Evolutionary conservation across 805 yeast genomes (phyloP), one percentile per base, ranked within the genome.

Genomic region (Sugiyamaella smithiae): DNA sequence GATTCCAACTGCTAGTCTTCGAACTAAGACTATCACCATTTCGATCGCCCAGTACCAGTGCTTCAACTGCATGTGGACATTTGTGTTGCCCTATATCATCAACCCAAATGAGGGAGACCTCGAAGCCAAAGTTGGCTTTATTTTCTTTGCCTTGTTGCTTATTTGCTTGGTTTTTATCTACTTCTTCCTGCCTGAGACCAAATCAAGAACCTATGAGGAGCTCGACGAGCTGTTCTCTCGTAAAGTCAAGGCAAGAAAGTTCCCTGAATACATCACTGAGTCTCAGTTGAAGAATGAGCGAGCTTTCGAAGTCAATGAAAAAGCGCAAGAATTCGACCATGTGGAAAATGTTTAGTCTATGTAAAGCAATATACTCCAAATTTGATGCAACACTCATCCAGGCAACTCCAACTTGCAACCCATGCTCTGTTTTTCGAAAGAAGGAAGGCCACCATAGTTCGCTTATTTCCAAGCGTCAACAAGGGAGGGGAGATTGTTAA

Each of bases 171-270:
- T 42, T 3, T 36, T 42, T 3, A n/a, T 48, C 12, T 72, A 66
- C 61, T 71, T 76, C 59, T 74, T 73, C 38, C 65, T 79, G 46
- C 85, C 86, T 7, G 86, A 81, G 61, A 76, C 82, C 26, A 70
- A 70, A 53, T 74, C 72, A 41, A 71, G 81, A 62, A 76, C 84
- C 0, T 78, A 69, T 58, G 81, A 78, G 41, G 85, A 81, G 59
- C 67, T 81, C 58, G 84, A 80, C 62, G 66, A 66, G 46, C 63
- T 81, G 65, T 81, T 79, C 64, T 68, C 42, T 28, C 44, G 57
- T 50, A 53, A 58, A 42, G 57, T 55, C 45, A 48, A 61, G 6
- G 60, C 66, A n/a, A 50, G 62, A 36, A 57, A 63, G 46, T 54
- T 60, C 55, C 40, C 45, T 33, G 4, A 20, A n/a, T 51, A 47